Conservation (phyloP, 768 basidiomycete genomes). For the Tulasnella sp. region DNA sequence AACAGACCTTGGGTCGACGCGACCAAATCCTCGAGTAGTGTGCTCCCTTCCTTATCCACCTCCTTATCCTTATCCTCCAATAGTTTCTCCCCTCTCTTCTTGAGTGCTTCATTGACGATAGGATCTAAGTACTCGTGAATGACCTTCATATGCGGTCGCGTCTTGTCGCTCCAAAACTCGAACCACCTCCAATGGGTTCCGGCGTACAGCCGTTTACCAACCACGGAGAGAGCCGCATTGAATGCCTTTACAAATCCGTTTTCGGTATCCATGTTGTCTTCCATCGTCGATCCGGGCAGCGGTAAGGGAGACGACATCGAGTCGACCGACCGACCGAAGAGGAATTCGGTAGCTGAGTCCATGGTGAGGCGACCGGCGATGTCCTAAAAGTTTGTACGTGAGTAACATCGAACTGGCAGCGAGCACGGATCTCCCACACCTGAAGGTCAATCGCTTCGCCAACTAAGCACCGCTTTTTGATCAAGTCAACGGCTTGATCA, state of each 20-base stretch:
- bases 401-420: not conserved
- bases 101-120: constrained; percentile 41
- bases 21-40: constrained; percentile 55
- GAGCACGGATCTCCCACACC: constrained; percentile 23
- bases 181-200: constrained; percentile 30
- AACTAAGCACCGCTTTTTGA: constrained; percentile 32
- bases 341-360: constrained; percentile 54
- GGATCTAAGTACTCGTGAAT: constrained; percentile 47
- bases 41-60: constrained; percentile 39
- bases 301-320: constrained; percentile 36
- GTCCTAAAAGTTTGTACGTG: constrained; percentile 24
- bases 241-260: not conserved
- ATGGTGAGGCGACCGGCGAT: constrained; percentile 52
- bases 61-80: constrained; percentile 32
- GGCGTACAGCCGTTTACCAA: not conserved
- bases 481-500: constrained; percentile 33
- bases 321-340: constrained; percentile 49
- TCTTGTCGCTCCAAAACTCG: constrained; percentile 33
- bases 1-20: constrained; percentile 49
- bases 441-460: constrained; percentile 50
- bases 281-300: constrained; percentile 17
- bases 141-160: constrained; percentile 34
- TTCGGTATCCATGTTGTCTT: constrained; percentile 24
- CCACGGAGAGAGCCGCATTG: not conserved
- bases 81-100: not conserved